A percentile compares a stretch with the other conserved stretches of the same genome.
Conservation (phyloP, 306 rosid genomes). For the Pueraria montana region DNA sequence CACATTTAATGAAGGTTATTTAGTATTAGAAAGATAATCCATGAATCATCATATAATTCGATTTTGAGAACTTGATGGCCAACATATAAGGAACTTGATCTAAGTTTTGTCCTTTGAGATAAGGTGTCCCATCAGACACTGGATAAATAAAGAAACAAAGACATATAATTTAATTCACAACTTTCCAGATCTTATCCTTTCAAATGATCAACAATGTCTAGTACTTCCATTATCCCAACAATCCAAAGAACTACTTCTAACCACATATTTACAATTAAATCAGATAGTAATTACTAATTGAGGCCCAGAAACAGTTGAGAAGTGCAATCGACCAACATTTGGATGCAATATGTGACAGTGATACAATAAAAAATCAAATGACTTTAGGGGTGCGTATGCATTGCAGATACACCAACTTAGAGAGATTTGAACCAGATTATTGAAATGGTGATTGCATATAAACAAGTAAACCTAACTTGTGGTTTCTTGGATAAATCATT, state of each 20-base stretch:
- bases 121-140: conserved; percentile 23
- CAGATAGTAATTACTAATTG: background rate
- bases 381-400: background rate
- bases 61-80: background rate
- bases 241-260: conserved; percentile 18
- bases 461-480: background rate
- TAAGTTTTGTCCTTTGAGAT: background rate
- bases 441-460: background rate
- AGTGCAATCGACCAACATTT: background rate
- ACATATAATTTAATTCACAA: background rate
- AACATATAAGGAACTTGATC: too few species aligned
- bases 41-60: background rate
- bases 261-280: conserved; percentile 7
- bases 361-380: conserved; percentile 22
- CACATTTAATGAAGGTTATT: conserved; percentile 1
- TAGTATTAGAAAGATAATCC: background rate
- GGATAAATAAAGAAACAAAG: conserved; percentile 6
- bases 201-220: conserved; percentile 15
- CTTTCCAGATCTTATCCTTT: conserved; percentile 21
- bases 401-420: background rate
- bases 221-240: conserved; percentile 22
- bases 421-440: conserved; percentile 19
- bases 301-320: background rate
- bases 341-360: background rate
- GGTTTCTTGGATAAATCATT: background rate